Conservation (phyloP, 2,329 filamentous ascomycete species). For the Ophiostoma ips region DNA sequence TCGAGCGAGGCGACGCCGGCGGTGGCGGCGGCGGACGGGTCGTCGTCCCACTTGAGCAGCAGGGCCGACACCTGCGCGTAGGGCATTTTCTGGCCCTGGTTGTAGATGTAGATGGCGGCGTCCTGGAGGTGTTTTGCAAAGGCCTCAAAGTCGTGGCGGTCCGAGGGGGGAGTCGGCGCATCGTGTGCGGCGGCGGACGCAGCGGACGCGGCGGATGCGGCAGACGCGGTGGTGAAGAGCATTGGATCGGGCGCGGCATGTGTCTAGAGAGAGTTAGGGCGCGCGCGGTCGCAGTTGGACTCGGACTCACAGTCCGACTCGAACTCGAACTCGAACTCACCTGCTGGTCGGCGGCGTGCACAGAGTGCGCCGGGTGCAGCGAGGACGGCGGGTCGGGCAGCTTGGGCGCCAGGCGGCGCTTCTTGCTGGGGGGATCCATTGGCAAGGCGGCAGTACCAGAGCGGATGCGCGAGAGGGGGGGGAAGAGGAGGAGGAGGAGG, state of each 20-base stretch:
- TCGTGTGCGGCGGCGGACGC: constrained; percentile 14
- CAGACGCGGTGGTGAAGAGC: constrained; percentile 10
- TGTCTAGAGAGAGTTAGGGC: background rate
- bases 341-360: background rate
- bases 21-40: constrained; percentile 38
- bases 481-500: no score
- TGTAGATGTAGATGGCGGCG: constrained; percentile 52
- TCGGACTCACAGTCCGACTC: background rate
- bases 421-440: constrained; percentile 19
- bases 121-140: constrained; percentile 55
- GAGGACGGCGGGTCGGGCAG: constrained; percentile 14
- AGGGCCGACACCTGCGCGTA: constrained; percentile 47
- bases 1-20: constrained; percentile 41
- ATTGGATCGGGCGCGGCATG: background rate
- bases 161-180: constrained; percentile 10
- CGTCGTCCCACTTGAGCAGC: constrained; percentile 49
- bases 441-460: background rate
- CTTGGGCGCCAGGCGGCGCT: constrained; percentile 18
- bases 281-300: background rate
- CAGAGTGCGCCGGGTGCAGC: background rate
- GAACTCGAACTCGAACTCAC: background rate
- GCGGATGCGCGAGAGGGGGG: background rate
- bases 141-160: constrained; percentile 50
- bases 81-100: constrained; percentile 43
- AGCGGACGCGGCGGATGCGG: constrained; percentile 1